These are phyloP conservation scores for Tuber indicum DNA, from an alignment of 495 filamentous ascomycete genomes.

Conservation along the genomic window DNA sequence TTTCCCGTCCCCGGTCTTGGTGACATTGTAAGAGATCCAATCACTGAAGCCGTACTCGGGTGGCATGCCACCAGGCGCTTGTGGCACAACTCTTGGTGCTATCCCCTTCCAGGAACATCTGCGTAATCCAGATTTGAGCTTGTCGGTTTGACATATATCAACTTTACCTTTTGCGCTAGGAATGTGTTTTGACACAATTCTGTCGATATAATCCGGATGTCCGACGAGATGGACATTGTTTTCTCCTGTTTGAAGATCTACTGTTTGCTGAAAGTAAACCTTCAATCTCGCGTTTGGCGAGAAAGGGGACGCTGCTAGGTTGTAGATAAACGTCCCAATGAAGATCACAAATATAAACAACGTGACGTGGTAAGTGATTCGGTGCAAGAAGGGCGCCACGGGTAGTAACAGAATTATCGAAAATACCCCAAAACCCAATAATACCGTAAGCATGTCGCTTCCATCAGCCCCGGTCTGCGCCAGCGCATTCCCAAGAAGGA, in stretches of 20 bases:
- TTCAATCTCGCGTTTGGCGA: constrained; percentile 71
- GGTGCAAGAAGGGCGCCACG: constrained; percentile 75
- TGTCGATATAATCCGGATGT: constrained; percentile 61
- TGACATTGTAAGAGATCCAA: constrained; percentile 61
- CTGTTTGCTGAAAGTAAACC: constrained; percentile 73
- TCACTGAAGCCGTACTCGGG: constrained; percentile 48
- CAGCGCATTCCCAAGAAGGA: constrained; percentile 65
- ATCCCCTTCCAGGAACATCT: constrained; percentile 68
- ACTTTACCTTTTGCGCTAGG: constrained; percentile 63
- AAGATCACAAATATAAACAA: constrained; percentile 67
- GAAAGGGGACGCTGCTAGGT: constrained; percentile 83
- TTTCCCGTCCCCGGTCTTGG: constrained; percentile 43
- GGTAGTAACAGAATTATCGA: constrained; percentile 71
- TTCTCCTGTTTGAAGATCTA: constrained; percentile 67
- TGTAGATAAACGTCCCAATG: constrained; percentile 73
- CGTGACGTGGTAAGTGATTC: constrained; percentile 76
- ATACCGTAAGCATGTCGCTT: constrained; percentile 56
- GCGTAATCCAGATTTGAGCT: constrained; percentile 46
- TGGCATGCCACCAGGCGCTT: constrained; percentile 44
- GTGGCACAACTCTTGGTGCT: constrained; percentile 53
- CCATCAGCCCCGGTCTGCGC: constrained; percentile 79
- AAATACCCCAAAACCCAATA: constrained; percentile 61
- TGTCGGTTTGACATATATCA: constrained; percentile 49
- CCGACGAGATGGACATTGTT: constrained; percentile 66
- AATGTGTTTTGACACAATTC: constrained; percentile 56